These are phyloP conservation scores for Schizophyllum commune DNA, from an alignment of 1,284 basidiomycete species.

Conservation along the genomic window DNA sequence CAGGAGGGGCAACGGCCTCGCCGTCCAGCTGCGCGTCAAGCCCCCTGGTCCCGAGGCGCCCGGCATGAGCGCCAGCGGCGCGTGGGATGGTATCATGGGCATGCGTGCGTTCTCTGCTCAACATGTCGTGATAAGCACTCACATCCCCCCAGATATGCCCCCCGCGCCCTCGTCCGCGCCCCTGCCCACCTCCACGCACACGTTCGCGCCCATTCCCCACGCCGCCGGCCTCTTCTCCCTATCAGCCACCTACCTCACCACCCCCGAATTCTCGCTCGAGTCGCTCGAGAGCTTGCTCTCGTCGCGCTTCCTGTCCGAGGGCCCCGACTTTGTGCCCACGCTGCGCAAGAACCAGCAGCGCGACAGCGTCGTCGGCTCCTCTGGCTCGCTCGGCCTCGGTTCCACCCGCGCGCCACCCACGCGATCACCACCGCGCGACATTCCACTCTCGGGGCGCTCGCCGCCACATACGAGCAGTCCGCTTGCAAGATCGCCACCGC, in stretches of 20 bases:
- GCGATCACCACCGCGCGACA: not conserved
- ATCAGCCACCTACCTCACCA: conserved; percentile 52
- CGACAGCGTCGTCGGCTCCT: conserved; percentile 17
- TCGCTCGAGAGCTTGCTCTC: conserved; percentile 67
- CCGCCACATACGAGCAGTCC: not conserved
- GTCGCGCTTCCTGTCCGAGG: conserved; percentile 39
- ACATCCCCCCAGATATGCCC: not conserved
- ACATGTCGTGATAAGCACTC: not conserved
- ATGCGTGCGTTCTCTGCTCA: conserved; percentile 3
- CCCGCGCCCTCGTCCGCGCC: conserved; percentile 7
- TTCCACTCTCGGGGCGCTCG: not conserved
- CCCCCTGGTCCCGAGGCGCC: conserved; percentile 5
- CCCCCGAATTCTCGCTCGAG: conserved; percentile 64
- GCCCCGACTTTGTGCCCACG: conserved; percentile 39
- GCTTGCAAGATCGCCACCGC: not conserved
- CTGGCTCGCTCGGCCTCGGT: not conserved
- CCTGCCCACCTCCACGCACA: conserved; percentile 10
- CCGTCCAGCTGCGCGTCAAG: conserved; percentile 46
- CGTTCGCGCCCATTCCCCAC: conserved; percentile 9
- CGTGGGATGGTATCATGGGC: conserved; percentile 27
- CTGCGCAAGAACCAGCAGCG: conserved; percentile 44
- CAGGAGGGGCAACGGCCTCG: conserved; percentile 38
- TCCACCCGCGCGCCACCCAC: not conserved
- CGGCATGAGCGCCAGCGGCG: conserved; percentile 14
- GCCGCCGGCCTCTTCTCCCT: conserved; percentile 59